phyloP scores from a whole-genome alignment of 2,329 filamentous ascomycete genomes.

The Penicillium psychrosexuale region DNA sequence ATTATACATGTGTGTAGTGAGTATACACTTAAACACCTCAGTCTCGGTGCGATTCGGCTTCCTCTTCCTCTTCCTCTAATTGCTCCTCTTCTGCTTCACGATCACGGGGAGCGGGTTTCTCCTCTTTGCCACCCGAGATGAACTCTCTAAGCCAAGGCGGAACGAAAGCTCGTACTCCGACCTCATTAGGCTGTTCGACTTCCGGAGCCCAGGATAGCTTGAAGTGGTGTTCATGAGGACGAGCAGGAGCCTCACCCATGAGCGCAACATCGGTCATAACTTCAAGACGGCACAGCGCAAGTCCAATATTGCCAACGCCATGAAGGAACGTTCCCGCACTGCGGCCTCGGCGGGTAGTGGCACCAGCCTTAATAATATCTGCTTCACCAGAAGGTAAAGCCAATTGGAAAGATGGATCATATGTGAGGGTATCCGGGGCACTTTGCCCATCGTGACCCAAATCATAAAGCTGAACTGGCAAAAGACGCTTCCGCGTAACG shows the following conservation, averaged over 20 bases:
- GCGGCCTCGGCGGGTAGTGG: constrained; percentile 52
- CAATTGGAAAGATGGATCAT: constrained; percentile 28
- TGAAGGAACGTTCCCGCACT: constrained; percentile 77
- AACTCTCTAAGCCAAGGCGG: constrained; percentile 66
- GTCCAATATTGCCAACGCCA: constrained; percentile 78
- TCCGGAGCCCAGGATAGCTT: constrained; percentile 52
- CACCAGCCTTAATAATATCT: constrained; percentile 54
- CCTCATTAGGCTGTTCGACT: constrained; percentile 45
- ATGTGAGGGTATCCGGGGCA: constrained; percentile 51
- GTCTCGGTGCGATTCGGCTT: constrained; percentile 1
- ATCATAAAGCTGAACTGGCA: constrained; percentile 74
- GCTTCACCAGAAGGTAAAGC: constrained; percentile 38
- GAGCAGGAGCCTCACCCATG: constrained; percentile 63
- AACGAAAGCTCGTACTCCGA: constrained; percentile 74
- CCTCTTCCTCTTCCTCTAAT: constrained; percentile 34
- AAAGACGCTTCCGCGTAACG: constrained; percentile 82
- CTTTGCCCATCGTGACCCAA: constrained; percentile 33
- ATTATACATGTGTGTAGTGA: constrained; percentile 21
- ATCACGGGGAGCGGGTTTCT: constrained; percentile 31
- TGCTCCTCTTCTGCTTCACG: constrained; percentile 31
- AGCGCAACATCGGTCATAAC: constrained; percentile 80
- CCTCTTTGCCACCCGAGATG: constrained; percentile 39
- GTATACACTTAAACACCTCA: not conserved
- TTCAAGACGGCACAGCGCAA: constrained; percentile 83
- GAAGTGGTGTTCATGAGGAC: constrained; percentile 61